These are phyloP conservation scores for Penicillium steckii DNA, from an alignment of 495 filamentous ascomycete genomes.

Conservation along the genomic window DNA sequence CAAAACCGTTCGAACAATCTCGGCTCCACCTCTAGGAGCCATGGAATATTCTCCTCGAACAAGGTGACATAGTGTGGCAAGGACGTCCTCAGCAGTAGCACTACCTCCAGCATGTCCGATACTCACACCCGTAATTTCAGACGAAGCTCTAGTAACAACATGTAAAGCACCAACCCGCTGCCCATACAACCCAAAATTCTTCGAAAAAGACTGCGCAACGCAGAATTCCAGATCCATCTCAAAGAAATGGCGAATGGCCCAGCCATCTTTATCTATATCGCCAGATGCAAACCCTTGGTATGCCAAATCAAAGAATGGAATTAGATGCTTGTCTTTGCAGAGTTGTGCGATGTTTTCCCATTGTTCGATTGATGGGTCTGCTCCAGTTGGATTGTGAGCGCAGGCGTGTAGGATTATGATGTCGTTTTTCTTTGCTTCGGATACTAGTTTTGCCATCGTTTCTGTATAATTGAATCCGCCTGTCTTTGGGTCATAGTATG, in stretches of 20 bases:
- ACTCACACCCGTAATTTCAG: no score
- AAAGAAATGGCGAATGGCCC: conserved; percentile 39
- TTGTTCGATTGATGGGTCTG: conserved; percentile 33
- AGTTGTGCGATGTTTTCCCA: conserved; percentile 33
- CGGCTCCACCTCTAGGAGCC: conserved; percentile 32
- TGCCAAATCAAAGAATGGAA: conserved; percentile 43
- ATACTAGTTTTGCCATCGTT: conserved; percentile 5
- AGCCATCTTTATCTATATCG: conserved; percentile 36
- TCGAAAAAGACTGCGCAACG: conserved; percentile 40
- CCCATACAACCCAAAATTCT: conserved; percentile 45
- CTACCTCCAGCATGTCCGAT: no score
- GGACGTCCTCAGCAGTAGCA: not conserved
- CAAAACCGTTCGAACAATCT: conserved; percentile 34
- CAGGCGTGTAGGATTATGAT: conserved; percentile 44
- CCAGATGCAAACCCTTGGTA: conserved; percentile 48
- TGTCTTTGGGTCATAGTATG: conserved; percentile 18
- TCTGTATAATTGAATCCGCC: conserved; percentile 7
- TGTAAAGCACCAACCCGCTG: conserved; percentile 36
- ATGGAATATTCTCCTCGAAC: conserved; percentile 34
- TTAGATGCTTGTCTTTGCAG: conserved; percentile 23
- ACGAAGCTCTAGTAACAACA: conserved; percentile 10
- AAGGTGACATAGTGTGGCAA: conserved; percentile 21
- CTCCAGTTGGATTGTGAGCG: conserved; percentile 46
- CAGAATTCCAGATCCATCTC: conserved; percentile 13
- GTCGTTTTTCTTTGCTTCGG: conserved; percentile 8